Conservation (phyloP, 164 flowering plant species). For the Brasenia schreberi region DNA sequence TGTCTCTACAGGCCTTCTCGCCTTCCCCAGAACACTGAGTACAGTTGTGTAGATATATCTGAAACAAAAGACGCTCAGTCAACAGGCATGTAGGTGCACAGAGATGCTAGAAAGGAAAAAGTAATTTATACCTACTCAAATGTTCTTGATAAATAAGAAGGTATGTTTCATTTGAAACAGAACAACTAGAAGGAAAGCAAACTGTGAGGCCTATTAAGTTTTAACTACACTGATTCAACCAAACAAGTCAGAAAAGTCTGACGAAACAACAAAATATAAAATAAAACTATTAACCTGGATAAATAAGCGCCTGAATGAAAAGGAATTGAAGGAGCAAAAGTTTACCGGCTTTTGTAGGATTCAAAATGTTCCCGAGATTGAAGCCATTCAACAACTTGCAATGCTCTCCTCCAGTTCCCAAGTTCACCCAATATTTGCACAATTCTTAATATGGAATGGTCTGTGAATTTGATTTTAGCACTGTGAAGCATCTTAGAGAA, state of each 20-base stretch:
- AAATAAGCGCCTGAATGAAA: not conserved
- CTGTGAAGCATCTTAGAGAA: slow-evolving; percentile 79
- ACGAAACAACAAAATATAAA: too few species aligned
- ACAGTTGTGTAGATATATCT: slow-evolving; percentile 79
- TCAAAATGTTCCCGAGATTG: slow-evolving; percentile 69
- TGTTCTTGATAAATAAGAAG: too few species aligned
- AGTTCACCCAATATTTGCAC: slow-evolving; percentile 71
- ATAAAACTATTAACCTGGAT: not conserved
- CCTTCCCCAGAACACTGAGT: slow-evolving; percentile 75
- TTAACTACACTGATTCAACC: too few species aligned
- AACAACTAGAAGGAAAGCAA: not conserved
- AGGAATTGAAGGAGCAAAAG: not conserved
- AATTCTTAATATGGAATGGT: slow-evolving; percentile 61
- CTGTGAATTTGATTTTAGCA: slow-evolving; percentile 61
- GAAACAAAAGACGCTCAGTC: slow-evolving; percentile 3
- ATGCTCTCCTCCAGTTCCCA: slow-evolving; percentile 83
- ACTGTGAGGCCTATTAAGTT: too few species aligned
- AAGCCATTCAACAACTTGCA: slow-evolving; percentile 90
- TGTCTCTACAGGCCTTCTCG: slow-evolving; percentile 86
- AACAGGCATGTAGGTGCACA: not conserved
- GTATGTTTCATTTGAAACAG: too few species aligned
- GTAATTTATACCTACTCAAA: not conserved
- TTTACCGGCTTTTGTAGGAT: slow-evolving; percentile 55
- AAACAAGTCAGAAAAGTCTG: too few species aligned
- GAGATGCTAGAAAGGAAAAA: not conserved